These are phyloP conservation scores for Sporothrix globosa DNA, from an alignment of 2,329 filamentous ascomycete species.

Conservation along the genomic window DNA sequence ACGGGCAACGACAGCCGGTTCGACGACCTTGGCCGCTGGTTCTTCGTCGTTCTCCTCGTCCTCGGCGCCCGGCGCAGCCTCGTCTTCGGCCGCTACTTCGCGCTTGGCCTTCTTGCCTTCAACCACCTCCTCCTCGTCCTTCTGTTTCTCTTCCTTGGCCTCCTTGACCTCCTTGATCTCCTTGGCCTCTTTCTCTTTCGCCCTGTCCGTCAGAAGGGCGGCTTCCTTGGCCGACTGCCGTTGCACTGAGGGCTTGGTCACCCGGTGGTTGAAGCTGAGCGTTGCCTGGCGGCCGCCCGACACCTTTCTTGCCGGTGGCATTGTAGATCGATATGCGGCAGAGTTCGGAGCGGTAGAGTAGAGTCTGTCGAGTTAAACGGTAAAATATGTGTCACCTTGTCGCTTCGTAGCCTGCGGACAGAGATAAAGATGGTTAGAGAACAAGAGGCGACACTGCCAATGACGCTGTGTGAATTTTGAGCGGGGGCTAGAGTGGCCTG, in stretches of 20 bases:
- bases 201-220: slow-evolving; percentile 38
- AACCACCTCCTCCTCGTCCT: slow-evolving; percentile 25
- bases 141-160: slow-evolving; percentile 34
- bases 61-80: not conserved
- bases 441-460: not conserved
- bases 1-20: slow-evolving; percentile 36
- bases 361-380: not conserved
- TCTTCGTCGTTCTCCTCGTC: slow-evolving; percentile 33
- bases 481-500: slow-evolving; percentile 1
- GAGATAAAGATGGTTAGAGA: not conserved
- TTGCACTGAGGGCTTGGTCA: slow-evolving; percentile 56
- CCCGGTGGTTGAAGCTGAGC: slow-evolving; percentile 60
- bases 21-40: slow-evolving; percentile 40
- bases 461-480: slow-evolving; percentile 17
- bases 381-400: not conserved
- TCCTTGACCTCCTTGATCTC: slow-evolving; percentile 38
- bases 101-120: slow-evolving; percentile 16
- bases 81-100: not conserved
- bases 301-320: slow-evolving; percentile 58
- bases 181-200: slow-evolving; percentile 37
- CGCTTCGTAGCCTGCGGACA: not conserved
- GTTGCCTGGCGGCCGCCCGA: slow-evolving; percentile 57
- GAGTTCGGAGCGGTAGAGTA: not conserved
- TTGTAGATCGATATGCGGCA: not conserved
- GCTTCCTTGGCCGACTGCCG: slow-evolving; percentile 52